phyloP scores from a whole-genome alignment of 805 yeast genomes.

The Ogataea trehalophila region DNA sequence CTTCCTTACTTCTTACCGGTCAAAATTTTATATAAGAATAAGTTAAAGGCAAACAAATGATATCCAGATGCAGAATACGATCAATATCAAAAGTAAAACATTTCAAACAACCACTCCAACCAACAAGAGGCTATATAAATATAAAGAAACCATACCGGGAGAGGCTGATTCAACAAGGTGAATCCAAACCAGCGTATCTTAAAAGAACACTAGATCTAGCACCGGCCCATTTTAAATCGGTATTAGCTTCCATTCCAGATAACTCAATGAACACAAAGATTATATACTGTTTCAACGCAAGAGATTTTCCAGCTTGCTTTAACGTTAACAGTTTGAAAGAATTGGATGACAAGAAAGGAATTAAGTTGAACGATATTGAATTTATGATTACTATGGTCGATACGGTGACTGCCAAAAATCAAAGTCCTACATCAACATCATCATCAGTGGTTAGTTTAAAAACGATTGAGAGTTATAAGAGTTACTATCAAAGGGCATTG shows the following conservation, averaged over 20 bases:
- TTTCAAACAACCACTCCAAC: too few relatives aligned
- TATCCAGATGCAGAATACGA: too few relatives aligned
- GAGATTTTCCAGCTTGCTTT: slow-evolving; percentile 20
- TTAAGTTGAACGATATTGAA: slow-evolving; percentile 5
- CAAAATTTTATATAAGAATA: too few relatives aligned
- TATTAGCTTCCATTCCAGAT: slow-evolving; percentile 5
- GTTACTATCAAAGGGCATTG: slow-evolving; percentile 1
- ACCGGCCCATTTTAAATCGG: slow-evolving; percentile 8
- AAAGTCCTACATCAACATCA: neutral
- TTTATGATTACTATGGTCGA: slow-evolving; percentile 15
- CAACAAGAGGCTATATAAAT: neutral
- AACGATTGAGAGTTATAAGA: neutral
- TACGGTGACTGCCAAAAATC: neutral
- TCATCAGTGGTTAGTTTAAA: too few relatives aligned
- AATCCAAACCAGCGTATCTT: slow-evolving; percentile 2
- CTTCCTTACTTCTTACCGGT: too few relatives aligned
- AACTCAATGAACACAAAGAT: slow-evolving; percentile 2
- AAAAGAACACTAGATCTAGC: slow-evolving; percentile 3
- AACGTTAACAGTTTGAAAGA: slow-evolving; percentile 2
- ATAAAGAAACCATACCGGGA: neutral
- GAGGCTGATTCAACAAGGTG: neutral
- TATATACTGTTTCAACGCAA: slow-evolving; percentile 16
- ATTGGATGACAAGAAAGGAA: neutral
- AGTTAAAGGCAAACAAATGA: too few relatives aligned
- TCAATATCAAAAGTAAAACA: too few relatives aligned